Percentiles rank a stretch among this genome's conserved stretches.
Conservation (phyloP, 345 rosid species). For the Populus davidiana region DNA sequence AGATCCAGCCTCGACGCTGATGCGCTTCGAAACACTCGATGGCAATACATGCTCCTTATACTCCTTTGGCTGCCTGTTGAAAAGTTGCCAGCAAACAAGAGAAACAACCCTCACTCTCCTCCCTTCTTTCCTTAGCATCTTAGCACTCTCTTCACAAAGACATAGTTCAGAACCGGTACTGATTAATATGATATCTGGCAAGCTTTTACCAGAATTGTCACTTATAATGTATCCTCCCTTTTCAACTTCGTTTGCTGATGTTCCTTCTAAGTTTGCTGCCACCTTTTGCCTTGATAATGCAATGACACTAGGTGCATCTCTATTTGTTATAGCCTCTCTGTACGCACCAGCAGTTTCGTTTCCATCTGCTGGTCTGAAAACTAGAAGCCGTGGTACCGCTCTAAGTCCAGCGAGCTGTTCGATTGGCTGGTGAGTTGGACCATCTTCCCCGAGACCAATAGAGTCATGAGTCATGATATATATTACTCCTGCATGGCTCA, state of each 20-base stretch:
- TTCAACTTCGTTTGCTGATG: constrained; percentile 14
- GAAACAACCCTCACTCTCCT: constrained; percentile 37
- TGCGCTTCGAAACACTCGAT: constrained; percentile 6
- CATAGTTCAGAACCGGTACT: constrained; percentile 38
- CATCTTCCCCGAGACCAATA: constrained; percentile 43
- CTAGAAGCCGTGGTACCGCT: constrained; percentile 30
- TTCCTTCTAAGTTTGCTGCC: constrained; percentile 27
- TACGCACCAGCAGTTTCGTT: constrained; percentile 44
- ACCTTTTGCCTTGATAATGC: constrained; percentile 37
- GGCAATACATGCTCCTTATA: constrained; percentile 34
- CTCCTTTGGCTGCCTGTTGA: constrained; percentile 23
- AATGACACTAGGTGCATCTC: constrained; percentile 24
- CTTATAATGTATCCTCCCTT: constrained; percentile 33
- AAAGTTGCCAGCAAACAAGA: constrained; percentile 33
- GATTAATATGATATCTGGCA: constrained; percentile 32
- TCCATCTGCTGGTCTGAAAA: constrained; percentile 40
- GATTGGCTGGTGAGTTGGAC: constrained; percentile 43
- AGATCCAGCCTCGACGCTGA: constrained; percentile 38
- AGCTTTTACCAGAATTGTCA: constrained; percentile 22
- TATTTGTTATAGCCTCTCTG: constrained; percentile 19
- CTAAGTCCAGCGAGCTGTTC: constrained; percentile 39
- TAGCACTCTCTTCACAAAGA: constrained; percentile 20
- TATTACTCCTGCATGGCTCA: constrained; percentile 38
- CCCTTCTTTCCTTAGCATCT: constrained; percentile 31
- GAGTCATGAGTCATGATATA: constrained; percentile 40